Conservation (phyloP, 371 early-diverging fungal species). For the Mortierella sp. region DNA sequence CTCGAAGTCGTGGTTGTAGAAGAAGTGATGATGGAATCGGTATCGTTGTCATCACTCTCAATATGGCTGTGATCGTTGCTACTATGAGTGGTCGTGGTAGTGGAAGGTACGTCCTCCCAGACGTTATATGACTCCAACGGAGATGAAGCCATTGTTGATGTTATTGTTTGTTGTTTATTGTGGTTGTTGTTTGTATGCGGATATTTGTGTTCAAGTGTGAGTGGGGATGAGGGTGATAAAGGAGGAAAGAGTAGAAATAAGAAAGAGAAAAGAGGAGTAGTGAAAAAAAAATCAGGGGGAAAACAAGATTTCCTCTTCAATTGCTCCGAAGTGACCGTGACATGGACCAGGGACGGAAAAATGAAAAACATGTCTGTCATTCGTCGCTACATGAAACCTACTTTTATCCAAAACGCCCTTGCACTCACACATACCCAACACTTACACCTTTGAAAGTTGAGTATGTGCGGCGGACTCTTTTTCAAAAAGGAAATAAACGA, state of each 20-base stretch:
- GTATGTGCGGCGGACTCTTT: no score
- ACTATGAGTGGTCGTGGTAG: neutral
- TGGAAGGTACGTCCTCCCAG: constrained; percentile 18
- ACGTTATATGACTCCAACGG: constrained; percentile 27
- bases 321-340: neutral
- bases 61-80: neutral
- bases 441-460: no score
- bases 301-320: neutral
- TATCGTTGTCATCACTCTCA: neutral
- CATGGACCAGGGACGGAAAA: no score
- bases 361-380: neutral
- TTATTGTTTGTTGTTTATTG: neutral
- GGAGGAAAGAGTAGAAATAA: neutral
- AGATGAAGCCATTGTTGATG: neutral
- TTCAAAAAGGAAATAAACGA: neutral
- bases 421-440: no score
- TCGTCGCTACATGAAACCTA: neutral
- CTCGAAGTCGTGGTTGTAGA: constrained; percentile 22
- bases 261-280: neutral
- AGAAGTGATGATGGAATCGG: neutral
- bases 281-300: constrained; percentile 2
- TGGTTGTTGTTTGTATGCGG: neutral
- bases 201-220: neutral
- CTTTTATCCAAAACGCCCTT: no score
- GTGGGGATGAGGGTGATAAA: neutral